A percentile compares a stretch with the other conserved stretches of the same genome.
phyloP scores from a whole-genome alignment of 495 filamentous ascomycete genomes.

The Hyaloscypha variabilis region DNA sequence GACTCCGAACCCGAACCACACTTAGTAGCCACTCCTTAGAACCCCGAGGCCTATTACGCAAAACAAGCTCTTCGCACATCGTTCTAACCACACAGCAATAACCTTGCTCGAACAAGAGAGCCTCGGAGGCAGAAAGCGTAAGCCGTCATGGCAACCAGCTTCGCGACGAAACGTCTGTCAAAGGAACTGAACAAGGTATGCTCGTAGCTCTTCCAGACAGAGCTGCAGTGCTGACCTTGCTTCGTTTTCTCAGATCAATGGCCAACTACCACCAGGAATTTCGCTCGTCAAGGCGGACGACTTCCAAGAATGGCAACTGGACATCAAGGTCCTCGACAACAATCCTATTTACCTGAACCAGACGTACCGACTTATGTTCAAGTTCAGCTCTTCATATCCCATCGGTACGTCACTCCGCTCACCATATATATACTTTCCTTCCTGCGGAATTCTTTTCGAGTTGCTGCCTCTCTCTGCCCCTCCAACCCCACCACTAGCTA shows the following conservation, averaged over 20 bases:
- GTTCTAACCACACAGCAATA: neutral
- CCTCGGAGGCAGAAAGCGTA: neutral
- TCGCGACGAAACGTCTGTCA: slow-evolving; percentile 48
- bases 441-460: neutral
- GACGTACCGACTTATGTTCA: slow-evolving; percentile 84
- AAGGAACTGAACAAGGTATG: slow-evolving; percentile 57
- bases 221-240: neutral
- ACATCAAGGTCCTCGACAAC: slow-evolving; percentile 86
- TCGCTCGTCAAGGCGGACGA: slow-evolving; percentile 76
- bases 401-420: slow-evolving; percentile 63
- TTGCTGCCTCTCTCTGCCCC: neutral
- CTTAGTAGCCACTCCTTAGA: neutral
- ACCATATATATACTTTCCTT: neutral
- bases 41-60: neutral
- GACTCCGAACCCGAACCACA: neutral
- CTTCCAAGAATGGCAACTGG: slow-evolving; percentile 89
- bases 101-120: too few species aligned
- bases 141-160: slow-evolving; percentile 13
- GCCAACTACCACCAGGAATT: slow-evolving; percentile 70
- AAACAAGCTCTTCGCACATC: neutral
- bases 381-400: slow-evolving; percentile 81
- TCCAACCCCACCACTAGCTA: neutral
- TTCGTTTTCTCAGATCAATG: slow-evolving; percentile 48
- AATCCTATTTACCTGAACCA: slow-evolving; percentile 89
- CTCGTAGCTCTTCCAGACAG: neutral